Evolutionary conservation across 208 protist genomes (phyloP).

Genomic region (Leishmania lainsoni): DNA sequence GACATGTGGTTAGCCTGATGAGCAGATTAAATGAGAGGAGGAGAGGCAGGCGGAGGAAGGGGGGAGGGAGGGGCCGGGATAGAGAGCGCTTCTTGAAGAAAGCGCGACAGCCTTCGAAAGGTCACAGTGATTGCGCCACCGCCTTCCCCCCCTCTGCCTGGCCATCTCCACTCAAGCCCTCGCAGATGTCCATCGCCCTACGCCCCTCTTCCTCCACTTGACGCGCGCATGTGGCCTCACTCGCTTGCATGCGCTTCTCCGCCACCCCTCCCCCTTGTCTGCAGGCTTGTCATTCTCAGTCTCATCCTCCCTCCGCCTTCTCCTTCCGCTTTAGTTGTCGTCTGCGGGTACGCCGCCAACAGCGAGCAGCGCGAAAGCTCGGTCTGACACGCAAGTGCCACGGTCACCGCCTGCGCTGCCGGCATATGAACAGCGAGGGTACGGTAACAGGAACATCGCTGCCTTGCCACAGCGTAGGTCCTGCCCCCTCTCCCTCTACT

Average conservation of each 20-base stretch:
- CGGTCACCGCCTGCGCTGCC: neutral
- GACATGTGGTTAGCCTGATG: neutral
- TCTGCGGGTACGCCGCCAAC: too few species aligned
- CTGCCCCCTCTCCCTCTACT: too few species aligned
- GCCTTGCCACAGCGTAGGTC: too few species aligned
- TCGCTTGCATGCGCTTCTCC: neutral
- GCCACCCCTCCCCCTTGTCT: neutral
- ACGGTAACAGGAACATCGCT: too few species aligned
- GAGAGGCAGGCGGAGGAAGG: neutral
- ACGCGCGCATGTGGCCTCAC: too few species aligned
- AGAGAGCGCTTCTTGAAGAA: neutral
- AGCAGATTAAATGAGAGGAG: neutral
- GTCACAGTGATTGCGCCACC: neutral
- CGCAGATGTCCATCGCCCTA: neutral
- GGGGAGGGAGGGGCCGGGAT: too few species aligned
- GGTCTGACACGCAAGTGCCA: neutral
- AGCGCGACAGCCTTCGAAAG: neutral
- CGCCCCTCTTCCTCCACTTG: neutral
- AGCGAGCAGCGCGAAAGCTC: neutral
- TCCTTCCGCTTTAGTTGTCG: neutral
- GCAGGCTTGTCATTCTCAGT: too few species aligned
- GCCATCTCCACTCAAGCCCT: too few species aligned
- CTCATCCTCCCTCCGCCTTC: neutral
- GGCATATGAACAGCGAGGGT: too few species aligned
- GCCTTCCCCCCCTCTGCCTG: too few species aligned